Evolutionary conservation across 139 green algal genomes (phyloP), one percentile per base, ranked within the genome.

Genomic region (Chlamydomonas eustigma): DNA sequence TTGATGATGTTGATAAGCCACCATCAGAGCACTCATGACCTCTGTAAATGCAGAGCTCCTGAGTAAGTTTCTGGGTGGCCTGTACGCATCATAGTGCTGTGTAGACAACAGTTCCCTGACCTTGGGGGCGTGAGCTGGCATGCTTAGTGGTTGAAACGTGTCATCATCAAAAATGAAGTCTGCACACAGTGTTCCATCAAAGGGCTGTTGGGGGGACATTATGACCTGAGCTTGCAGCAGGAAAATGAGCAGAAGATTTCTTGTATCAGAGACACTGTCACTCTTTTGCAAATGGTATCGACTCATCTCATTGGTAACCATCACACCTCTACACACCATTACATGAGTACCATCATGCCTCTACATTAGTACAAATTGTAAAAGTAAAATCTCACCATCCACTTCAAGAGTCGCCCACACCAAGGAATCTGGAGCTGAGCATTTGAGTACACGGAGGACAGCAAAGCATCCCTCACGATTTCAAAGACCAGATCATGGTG

Each of bases 81-180:
- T 58, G 44, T 18, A 18, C 12, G 44, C 12, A 18, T 58, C 44
- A 58, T 18, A 18, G 12, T 58, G 44, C 44, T 58, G 44, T 12
- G 12, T 58, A 18, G 18, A 18, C 12, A 58, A 18, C 18, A 18
- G 12, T 28, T 12, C 44, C 44, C 18, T 58, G 18, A 58, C 18
- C 12, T 28, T 12, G 44, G 44, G 44, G 12, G 44, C 18, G 12
- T 28, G 18, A 58, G 44, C 12, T 12, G 12, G 12, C 12, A 28
- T 58, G 44, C 6, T 24, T 70, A 70, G 58, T 28, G 58, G 58
- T 28, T 70, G 58, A 35, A 70, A 70, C 25, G 58, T 37, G 25
- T 70, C 58, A 28, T 70, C 58, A 28, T 70, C 58, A 70, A 70
- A 70, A 8, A 70, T 35, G 58, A 70, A 32, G 58, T 70, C 58